Evolutionary conservation across 768 basidiomycete genomes (phyloP).

Genomic region (Mycena vitilis): DNA sequence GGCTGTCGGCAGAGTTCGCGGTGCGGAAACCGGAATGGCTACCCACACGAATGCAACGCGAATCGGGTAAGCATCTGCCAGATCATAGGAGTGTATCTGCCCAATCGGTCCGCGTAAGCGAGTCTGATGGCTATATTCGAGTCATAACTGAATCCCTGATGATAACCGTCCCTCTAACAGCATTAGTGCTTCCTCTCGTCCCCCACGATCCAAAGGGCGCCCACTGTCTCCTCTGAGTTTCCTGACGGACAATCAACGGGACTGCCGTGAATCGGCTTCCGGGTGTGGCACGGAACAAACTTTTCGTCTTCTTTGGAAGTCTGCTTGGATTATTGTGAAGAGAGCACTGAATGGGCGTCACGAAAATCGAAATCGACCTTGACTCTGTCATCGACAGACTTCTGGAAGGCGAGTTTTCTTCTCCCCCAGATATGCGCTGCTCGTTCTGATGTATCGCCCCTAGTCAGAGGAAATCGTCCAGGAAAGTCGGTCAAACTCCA

Average conservation of each 20-base stretch:
- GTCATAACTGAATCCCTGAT: constrained; percentile 18
- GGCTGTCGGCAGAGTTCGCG: too few species aligned
- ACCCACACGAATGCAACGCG: not conserved
- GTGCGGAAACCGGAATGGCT: not conserved
- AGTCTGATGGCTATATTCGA: constrained; percentile 3
- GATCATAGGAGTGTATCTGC: constrained; percentile 1
- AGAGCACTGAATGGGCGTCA: constrained; percentile 69
- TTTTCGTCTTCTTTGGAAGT: too few species aligned
- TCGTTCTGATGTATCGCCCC: constrained; percentile 12
- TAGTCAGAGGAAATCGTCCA: constrained; percentile 97
- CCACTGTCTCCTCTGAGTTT: not conserved
- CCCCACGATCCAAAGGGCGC: not conserved
- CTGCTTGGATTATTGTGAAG: not conserved
- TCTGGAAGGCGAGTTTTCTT: constrained; percentile 83
- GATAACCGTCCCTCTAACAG: constrained; percentile 3
- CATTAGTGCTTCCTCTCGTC: not conserved
- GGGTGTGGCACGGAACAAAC: too few species aligned
- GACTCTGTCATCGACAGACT: constrained; percentile 99
- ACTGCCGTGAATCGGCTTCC: too few species aligned
- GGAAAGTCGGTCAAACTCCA: constrained; percentile 97
- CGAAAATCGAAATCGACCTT: constrained; percentile 93
- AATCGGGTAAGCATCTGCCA: constrained; percentile 6
- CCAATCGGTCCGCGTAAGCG: constrained; percentile 19
- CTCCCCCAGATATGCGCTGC: too few species aligned
- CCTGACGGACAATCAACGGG: too few species aligned